These are phyloP conservation scores for Colletotrichum phormii DNA, from an alignment of 2,329 filamentous ascomycete species.

Conservation along the genomic window DNA sequence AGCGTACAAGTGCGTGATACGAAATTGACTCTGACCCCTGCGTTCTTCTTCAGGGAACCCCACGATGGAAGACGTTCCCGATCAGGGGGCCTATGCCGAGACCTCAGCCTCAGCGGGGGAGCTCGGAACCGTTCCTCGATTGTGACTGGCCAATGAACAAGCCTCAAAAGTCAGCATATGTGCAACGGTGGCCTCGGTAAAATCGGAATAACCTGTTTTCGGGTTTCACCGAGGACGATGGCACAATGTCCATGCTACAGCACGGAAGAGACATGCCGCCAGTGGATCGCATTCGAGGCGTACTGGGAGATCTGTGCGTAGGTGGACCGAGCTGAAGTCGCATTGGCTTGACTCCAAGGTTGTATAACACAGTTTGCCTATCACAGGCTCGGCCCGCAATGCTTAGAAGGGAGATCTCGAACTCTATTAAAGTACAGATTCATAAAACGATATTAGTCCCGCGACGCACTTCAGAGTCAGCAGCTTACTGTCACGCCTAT, in stretches of 20 bases:
- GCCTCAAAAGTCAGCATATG: conserved; percentile 22
- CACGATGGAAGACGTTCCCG: conserved; percentile 11
- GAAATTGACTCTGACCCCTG: conserved; percentile 19
- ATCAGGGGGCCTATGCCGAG: conserved; percentile 15
- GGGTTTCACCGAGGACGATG: conserved; percentile 3
- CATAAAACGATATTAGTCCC: too few species aligned
- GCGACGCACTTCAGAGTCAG: too few species aligned
- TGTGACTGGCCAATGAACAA: background rate
- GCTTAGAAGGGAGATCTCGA: background rate
- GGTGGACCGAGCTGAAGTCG: background rate
- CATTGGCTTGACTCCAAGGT: background rate
- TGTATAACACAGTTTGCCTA: background rate
- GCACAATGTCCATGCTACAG: background rate
- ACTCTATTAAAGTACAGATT: background rate
- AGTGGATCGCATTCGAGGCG: background rate
- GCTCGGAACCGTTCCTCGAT: background rate
- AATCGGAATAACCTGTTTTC: conserved; percentile 15
- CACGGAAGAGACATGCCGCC: background rate
- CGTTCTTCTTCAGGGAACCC: background rate
- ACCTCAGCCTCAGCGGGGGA: background rate
- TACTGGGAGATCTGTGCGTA: background rate
- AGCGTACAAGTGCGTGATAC: conserved; percentile 12
- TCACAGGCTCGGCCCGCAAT: background rate
- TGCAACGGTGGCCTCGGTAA: conserved; percentile 9
- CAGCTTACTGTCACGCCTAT: too few species aligned